Evolutionary conservation across 257 asterid species (phyloP), one percentile per base, ranked within the genome.

Genomic region (Solanum infundibuliforme): DNA sequence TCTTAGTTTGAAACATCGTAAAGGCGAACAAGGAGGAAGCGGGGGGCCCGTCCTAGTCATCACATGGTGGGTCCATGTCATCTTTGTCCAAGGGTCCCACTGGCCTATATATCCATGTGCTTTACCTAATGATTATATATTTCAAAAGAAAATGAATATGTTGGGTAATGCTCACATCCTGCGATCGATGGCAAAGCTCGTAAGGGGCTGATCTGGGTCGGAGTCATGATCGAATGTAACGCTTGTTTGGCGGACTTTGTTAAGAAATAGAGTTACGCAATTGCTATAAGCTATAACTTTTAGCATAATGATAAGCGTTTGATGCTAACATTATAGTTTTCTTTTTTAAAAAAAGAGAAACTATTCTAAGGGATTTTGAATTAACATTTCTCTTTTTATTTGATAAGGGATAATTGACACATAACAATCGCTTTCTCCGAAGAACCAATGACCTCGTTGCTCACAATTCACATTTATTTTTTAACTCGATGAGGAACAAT

Each of bases 51-150:
- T 90, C 90, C 90, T 84, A 89, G 89, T 83, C 92, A 88, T 89
- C 87, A 81, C 86, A 62, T 68, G 71, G 91, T 90, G 90, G 92
- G 90, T 74, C 93, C 91, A 85, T 3, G 77, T 82, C 88, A 88
- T 73, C 66, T 85, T 55, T 48, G 55, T 34, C 18, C 20, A 3
- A 13, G 88, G 92, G 89, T 55, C 88, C 92, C 87, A 66, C 77
- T 62, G 8, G 35, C 69, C 81, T 55, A 18, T 18, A 55, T 66
- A 81, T 69, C 90, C 91, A 90, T 87, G 92, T 93, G 94, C 84
- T 62, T 75, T 86, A 83, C 90, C 89, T 86, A 87, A 88, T 55
- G 32, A 21, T 36, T 21, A 1, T 74, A 72, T 73, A 32, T 7
- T 32, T 34, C 0, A 73, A 60, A 8, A 21, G 5, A 58, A 20